Evolutionary conservation across 2,329 filamentous ascomycete genomes (phyloP), one percentile per base, ranked within the genome.

Genomic region (Fusarium pseudonygamai): DNA sequence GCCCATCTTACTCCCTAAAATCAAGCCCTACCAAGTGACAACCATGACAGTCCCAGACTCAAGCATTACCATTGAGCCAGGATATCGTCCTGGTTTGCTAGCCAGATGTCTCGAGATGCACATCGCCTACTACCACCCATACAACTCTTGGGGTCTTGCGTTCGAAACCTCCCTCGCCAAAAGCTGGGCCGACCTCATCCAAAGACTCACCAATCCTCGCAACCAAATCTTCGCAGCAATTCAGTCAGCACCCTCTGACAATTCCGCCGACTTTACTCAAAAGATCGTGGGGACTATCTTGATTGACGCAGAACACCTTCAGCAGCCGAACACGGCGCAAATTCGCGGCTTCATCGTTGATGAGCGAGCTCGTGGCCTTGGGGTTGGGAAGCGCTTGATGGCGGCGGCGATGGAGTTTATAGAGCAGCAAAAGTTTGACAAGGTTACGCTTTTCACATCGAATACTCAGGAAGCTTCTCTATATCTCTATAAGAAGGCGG

Each of bases 21-120:
- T 14, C 1, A 22, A 18, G 15, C 22, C 39, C 11, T 32, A 10
- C 5, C 47, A 18, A 40, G 8, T 13, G 5, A 8, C 6, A 34
- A 32, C 13, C 14, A 73, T 73, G 71, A 20, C 49, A 14, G 16
- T 26, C 1, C n/a, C n/a, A 7, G 16, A 34, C 4, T 15, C 32
- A 12, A 22, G 4, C 34, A 57, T 74, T 28, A 58, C 9, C 5
- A 66, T 74, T 0, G 52, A 74, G 37, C 24, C 63, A 22, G 71
- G 71, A 15, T 74, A 74, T 10, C 71, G 67, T 1, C 71, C 71
- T 11, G 71, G 71, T 8, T 65, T 74, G 11, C 39, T 74, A 2
- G 71, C 71, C 3, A 46, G 71, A 20, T 69, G 63, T 6, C 63
- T 74, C 3, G 71, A 74, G 14, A 74, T 74, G 71, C 71, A 72